Base-by-base conservation (phyloP, 768 basidiomycete genomes). In the Hirschioporus abietinus region DNA sequence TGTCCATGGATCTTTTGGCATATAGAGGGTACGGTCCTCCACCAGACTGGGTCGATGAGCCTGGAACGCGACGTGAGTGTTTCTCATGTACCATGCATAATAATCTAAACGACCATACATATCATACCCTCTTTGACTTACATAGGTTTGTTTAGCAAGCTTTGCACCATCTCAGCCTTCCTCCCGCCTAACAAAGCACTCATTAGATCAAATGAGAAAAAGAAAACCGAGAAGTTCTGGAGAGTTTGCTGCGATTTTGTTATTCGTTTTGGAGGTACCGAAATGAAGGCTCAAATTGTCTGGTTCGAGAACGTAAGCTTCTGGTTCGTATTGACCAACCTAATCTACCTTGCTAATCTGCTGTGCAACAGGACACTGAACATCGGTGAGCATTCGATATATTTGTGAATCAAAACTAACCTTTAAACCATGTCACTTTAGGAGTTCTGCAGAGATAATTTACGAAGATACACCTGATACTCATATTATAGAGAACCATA, bases 201-300 rank as follows among this genome's bases (percentile, higher is more conserved):
- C 42, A 20, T 5, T 12, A 52, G 42, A 20, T 52, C 42, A 20
- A 52, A 52, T 15, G 20, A 52, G 1, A 12, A 52, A 15, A 20
- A 20, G 42, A 52, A 52, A 20, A 15, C 42, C 12, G 42, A 52
- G 63, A 25, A 8, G 3, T 80, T 74, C 63, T 82, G 74, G 66
- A 66, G 72, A 35, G 69, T 81, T 35, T 70, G 76, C 2, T 82
- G 74, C 66, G 79, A 81, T n/a, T 74, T 86, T 6, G 74, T 86
- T 10, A 67, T 87, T 25, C 72, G 81, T 8, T 85, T 87, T 65
- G 86, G 86, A 5, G 68, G 82, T 60, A 86, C 84, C 1, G 86
- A 86, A 67, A 71, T 86, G 68, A 80, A 78, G 66, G 85, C 84
- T 0, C 81, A 84, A 62, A 78, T 86, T 62, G 75, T 78, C 26